These are phyloP conservation scores for Erythrobasidium hasegawianum DNA, from an alignment of 1,284 basidiomycete species.

Conservation along the genomic window DNA sequence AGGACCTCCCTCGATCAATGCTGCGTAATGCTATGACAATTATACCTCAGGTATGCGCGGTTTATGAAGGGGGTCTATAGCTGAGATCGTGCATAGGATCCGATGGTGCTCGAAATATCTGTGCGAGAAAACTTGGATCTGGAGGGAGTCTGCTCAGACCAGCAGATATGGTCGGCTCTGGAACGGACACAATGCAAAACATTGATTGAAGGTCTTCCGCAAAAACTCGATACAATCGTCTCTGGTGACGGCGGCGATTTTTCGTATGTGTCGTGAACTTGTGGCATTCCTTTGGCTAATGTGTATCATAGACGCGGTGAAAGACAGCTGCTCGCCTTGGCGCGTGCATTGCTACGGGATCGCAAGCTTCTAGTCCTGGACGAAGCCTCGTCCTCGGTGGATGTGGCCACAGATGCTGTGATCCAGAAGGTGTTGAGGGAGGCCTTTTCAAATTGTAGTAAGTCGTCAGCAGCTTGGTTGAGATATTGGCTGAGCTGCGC, in stretches of 20 bases:
- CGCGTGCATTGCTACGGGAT: conserved; percentile 62
- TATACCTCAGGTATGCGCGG: no score
- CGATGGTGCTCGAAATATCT: conserved; percentile 32
- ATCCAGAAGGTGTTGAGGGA: conserved; percentile 45
- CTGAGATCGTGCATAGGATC: no score
- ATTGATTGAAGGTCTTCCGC: conserved; percentile 14
- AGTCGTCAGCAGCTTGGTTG: neutral
- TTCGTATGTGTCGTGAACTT: conserved; percentile 49
- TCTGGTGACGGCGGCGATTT: conserved; percentile 72
- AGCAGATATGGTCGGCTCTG: conserved; percentile 41
- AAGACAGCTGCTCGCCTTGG: conserved; percentile 69
- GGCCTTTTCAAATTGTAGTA: conserved; percentile 40
- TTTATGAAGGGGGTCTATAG: no score
- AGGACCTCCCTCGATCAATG: conserved; percentile 75
- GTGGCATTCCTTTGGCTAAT: neutral
- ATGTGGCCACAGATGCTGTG: conserved; percentile 19
- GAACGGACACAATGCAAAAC: conserved; percentile 35
- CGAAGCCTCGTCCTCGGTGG: conserved; percentile 50
- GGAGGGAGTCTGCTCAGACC: conserved; percentile 34
- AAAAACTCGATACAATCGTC: conserved; percentile 57
- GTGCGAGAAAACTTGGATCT: conserved; percentile 51
- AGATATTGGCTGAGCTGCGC: neutral
- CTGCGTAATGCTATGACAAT: conserved; percentile 70
- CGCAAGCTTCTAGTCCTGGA: conserved; percentile 87
- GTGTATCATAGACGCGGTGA: conserved; percentile 56